Conservation (phyloP, 257 asterid genomes). For the Cynanchum wilfordii region DNA sequence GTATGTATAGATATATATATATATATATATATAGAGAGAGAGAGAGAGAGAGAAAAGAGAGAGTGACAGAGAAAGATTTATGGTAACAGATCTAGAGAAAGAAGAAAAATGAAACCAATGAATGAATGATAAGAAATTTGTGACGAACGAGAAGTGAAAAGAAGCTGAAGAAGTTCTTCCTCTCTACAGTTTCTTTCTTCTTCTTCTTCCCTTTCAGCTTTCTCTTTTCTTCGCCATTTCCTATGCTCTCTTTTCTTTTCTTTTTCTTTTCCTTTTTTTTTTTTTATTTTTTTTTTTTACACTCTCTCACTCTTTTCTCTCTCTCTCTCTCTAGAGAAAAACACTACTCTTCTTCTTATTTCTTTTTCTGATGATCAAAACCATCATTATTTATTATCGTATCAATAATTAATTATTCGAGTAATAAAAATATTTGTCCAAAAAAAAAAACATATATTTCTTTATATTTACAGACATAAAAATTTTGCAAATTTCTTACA, state of each 20-base stretch:
- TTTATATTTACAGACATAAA: not conserved
- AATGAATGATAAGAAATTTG: slow-evolving; percentile 22
- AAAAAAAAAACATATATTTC: slow-evolving; percentile 7
- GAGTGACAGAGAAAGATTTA: not conserved
- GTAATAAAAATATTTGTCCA: not conserved
- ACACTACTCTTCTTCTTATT: slow-evolving; percentile 11
- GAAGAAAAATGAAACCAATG: slow-evolving; percentile 30
- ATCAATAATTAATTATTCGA: not conserved
- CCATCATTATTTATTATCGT: slow-evolving; percentile 13
- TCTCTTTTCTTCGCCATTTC: slow-evolving; percentile 61
- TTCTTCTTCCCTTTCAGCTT: slow-evolving; percentile 24
- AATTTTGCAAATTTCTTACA: not conserved
- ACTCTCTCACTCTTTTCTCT: slow-evolving; percentile 11
- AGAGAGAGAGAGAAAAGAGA: slow-evolving; percentile 3
- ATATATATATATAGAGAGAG: too few relatives aligned
- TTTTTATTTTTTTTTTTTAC: too few relatives aligned
- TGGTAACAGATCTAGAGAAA: slow-evolving; percentile 61
- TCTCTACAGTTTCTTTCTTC: slow-evolving; percentile 74
- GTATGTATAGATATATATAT: not conserved
- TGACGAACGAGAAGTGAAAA: slow-evolving; percentile 23
- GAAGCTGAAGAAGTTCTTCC: slow-evolving; percentile 22
- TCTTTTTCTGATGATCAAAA: slow-evolving; percentile 11
- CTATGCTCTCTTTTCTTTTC: slow-evolving; percentile 42
- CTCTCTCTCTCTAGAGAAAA: slow-evolving; percentile 22
- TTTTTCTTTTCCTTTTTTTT: too few relatives aligned